phyloP scores from a whole-genome alignment of 1,139 yeast species.

The Pichia sp. region DNA sequence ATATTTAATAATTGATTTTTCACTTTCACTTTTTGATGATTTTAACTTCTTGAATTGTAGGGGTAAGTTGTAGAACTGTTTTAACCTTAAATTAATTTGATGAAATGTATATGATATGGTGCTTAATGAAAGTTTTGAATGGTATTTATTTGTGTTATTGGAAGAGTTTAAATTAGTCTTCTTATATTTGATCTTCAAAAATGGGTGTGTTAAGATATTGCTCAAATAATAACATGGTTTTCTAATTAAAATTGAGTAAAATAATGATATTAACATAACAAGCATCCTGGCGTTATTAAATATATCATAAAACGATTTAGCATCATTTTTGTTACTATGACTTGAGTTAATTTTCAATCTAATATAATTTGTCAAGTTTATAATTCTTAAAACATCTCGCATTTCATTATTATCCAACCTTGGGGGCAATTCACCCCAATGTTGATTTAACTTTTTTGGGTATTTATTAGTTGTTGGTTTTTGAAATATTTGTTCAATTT shows the following conservation, averaged over 20 bases:
- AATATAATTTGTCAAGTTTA: constrained; percentile 26
- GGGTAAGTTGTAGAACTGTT: constrained; percentile 77
- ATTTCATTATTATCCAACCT: constrained; percentile 11
- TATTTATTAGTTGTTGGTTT: constrained; percentile 23
- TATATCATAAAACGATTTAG: background rate
- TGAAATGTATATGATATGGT: constrained; percentile 40
- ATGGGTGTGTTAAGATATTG: constrained; percentile 11
- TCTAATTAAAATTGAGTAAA: constrained; percentile 11
- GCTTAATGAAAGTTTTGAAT: constrained; percentile 6
- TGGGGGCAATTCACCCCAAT: constrained; percentile 10
- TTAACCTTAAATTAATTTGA: constrained; percentile 72
- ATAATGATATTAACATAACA: constrained; percentile 2
- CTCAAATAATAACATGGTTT: constrained; percentile 10
- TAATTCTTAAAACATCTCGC: constrained; percentile 23
- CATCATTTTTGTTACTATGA: background rate
- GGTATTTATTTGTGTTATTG: background rate
- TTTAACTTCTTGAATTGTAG: constrained; percentile 62
- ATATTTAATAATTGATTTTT: constrained; percentile 27
- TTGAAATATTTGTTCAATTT: constrained; percentile 1
- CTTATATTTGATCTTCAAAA: constrained; percentile 4
- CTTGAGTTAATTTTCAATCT: constrained; percentile 18
- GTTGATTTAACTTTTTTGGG: constrained; percentile 26
- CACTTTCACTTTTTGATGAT: constrained; percentile 25
- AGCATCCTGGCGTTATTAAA: background rate
- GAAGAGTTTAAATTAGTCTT: background rate